Percentiles rank a stretch among this genome's conserved stretches.
Conservation (phyloP, 169 alveolate genomes). For the Eimeria acervulina region DNA sequence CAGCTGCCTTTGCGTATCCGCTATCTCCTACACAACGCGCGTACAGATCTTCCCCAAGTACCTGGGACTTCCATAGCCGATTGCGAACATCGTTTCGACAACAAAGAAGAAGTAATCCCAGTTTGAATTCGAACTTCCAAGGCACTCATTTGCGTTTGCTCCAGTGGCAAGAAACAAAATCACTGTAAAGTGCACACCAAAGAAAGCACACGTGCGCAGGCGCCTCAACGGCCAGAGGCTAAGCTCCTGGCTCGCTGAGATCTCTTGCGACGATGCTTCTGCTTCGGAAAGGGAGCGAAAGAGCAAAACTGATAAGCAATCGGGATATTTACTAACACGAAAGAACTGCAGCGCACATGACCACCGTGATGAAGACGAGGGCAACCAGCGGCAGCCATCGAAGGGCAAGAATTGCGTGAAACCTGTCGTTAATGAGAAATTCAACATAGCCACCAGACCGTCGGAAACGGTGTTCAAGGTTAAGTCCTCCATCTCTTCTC, state of each 20-base stretch:
- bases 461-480: constrained; percentile 75
- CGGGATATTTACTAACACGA: constrained; percentile 51
- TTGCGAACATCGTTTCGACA: constrained; percentile 87
- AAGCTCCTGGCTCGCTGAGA: not conserved
- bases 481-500: constrained; percentile 61
- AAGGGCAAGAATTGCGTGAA: constrained; percentile 81
- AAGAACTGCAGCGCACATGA: constrained; percentile 77
- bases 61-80: constrained; percentile 89
- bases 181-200: constrained; percentile 23
- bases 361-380: constrained; percentile 81
- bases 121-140: constrained; percentile 82
- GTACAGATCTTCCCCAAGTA: not conserved
- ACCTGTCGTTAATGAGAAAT: constrained; percentile 78
- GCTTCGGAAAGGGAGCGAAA: not conserved
- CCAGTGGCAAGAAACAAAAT: constrained; percentile 77
- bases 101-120: constrained; percentile 86
- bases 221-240: not conserved
- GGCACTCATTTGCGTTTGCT: constrained; percentile 84
- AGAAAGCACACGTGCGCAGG: not conserved
- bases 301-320: not conserved
- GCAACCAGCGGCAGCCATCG: constrained; percentile 80
- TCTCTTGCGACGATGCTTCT: not conserved
- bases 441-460: constrained; percentile 79
- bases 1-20: not conserved
- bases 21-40: not conserved